Conservation (phyloP, 2,329 filamentous ascomycete genomes). For the Diplodia corticola region DNA sequence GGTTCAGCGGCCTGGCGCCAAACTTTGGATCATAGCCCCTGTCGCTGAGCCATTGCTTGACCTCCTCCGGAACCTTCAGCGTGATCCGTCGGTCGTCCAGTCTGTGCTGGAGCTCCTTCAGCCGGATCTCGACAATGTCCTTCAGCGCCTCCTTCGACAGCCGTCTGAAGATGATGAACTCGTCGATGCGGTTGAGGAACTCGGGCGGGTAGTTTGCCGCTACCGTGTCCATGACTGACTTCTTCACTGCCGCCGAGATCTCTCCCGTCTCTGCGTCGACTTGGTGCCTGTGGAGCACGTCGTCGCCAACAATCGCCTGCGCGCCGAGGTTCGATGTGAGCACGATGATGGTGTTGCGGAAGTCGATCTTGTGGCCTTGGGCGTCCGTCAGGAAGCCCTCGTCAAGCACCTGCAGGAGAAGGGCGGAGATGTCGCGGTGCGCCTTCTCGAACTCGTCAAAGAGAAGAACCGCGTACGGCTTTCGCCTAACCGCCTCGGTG, state of each 20-base stretch:
- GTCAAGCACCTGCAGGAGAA: constrained; percentile 91
- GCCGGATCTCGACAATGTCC: constrained; percentile 90
- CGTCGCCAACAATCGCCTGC: constrained; percentile 79
- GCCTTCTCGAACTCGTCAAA: constrained; percentile 99
- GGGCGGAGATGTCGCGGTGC: constrained; percentile 87
- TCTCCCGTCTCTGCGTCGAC: constrained; percentile 62
- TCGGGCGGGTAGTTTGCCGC: constrained; percentile 76
- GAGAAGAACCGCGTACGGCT: constrained; percentile 90
- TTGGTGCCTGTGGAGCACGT: constrained; percentile 64
- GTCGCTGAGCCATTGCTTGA: constrained; percentile 84
- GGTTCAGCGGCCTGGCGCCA: constrained; percentile 86
- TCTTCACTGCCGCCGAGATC: constrained; percentile 71
- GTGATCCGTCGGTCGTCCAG: constrained; percentile 83
- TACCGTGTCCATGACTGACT: constrained; percentile 87
- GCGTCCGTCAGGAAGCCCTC: constrained; percentile 95
- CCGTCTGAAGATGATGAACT: constrained; percentile 94
- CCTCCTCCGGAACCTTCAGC: constrained; percentile 68
- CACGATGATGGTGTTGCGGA: constrained; percentile 94
- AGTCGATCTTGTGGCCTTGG: constrained; percentile 95
- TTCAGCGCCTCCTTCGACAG: constrained; percentile 75
- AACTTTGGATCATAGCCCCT: constrained; percentile 89
- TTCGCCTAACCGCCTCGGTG: constrained; percentile 90
- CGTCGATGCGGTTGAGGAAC: constrained; percentile 94
- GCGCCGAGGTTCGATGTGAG: constrained; percentile 94
- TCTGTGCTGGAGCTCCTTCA: constrained; percentile 78